Conservation (phyloP, 2,329 filamentous ascomycete genomes). For the Aspergillus bombycis region DNA sequence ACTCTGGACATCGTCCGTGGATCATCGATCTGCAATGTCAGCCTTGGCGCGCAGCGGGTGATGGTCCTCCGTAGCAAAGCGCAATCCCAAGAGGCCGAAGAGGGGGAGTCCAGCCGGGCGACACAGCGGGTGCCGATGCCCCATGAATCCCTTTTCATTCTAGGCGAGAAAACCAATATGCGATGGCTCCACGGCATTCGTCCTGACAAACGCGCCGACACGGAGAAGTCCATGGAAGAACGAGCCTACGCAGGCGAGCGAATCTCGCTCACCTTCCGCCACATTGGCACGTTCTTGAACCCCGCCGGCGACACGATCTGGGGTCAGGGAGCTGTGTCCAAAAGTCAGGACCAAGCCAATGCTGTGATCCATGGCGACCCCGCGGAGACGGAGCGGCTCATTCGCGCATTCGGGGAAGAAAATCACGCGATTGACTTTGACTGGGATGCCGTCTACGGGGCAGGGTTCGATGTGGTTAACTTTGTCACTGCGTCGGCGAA, state of each 20-base stretch:
- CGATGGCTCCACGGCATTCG: conserved; percentile 92
- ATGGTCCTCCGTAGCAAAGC: conserved; percentile 82
- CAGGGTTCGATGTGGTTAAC: conserved; percentile 76
- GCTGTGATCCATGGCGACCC: conserved; percentile 71
- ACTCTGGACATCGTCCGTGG: conserved; percentile 83
- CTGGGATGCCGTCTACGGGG: conserved; percentile 76
- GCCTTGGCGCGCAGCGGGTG: conserved; percentile 84
- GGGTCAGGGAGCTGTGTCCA: conserved; percentile 84
- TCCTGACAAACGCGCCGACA: conserved; percentile 73
- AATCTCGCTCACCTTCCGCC: conserved; percentile 89
- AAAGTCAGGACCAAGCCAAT: conserved; percentile 63
- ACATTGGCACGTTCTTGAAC: conserved; percentile 83
- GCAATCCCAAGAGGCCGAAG: conserved; percentile 44
- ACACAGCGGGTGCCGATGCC: conserved; percentile 73
- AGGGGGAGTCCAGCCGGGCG: conserved; percentile 50
- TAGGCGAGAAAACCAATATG: conserved; percentile 80
- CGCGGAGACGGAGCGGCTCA: conserved; percentile 64
- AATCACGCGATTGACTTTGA: conserved; percentile 73
- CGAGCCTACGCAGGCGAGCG: conserved; percentile 73
- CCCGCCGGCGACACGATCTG: conserved; percentile 71
- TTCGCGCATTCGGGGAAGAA: conserved; percentile 81
- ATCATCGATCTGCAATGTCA: conserved; percentile 89
- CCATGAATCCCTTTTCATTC: conserved; percentile 84
- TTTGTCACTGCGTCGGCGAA: conserved; percentile 44
- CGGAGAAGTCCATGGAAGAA: conserved; percentile 71